Base-by-base conservation (phyloP, 371 early-diverging fungal genomes). In the Fennellomyces sp. region DNA sequence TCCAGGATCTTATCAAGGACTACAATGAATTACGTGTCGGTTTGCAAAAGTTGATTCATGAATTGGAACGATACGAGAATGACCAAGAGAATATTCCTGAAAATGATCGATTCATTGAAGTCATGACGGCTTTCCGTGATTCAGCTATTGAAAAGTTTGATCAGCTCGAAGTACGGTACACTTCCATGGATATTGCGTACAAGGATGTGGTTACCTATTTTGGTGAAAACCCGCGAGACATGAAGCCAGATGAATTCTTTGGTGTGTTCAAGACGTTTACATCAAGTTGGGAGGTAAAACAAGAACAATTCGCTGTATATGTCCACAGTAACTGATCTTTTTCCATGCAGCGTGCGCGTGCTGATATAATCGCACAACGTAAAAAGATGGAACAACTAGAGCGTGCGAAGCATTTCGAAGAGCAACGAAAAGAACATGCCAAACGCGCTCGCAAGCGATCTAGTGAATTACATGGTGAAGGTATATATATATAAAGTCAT, bases 211-310 rank as follows among this genome's bases (percentile, higher is more conserved):
- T 93, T 21, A 74, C 79, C 5, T 87, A 87, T 51, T 94, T 84
- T 68, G 95, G 96, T 26, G 97, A 97, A 68, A 91, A 95, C 50
- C 79, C 93, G 19, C 70, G 69, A 5, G 72, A 81, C 17, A 91
- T 87, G 76, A 90, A 91, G 48, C 92, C 93, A 0, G 96, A 97
- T 62, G 95, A 94, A 63, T 95, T 92, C 80, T 93, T 94, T 81
- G 87, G 88, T 15, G 84, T 93, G 28, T 93, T 92, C 79, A 90
- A 91, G 66, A 90, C 90, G 5, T 93, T 93, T 50, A 80, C 82
- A 6, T 79, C 88, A 0, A 88, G 89, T 65, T 91, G 91, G 66
- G 88, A 82, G 73, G 76, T 72, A 61, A 31, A 60, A n/a, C n/a
- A n/a, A n/a, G n/a, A n/a, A n/a, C n/a, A n/a, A n/a, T n/a, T n/a